These are phyloP conservation scores for Schizochytrium sp. DNA, from an alignment of 108 stramenopile genomes.

Conservation along the genomic window DNA sequence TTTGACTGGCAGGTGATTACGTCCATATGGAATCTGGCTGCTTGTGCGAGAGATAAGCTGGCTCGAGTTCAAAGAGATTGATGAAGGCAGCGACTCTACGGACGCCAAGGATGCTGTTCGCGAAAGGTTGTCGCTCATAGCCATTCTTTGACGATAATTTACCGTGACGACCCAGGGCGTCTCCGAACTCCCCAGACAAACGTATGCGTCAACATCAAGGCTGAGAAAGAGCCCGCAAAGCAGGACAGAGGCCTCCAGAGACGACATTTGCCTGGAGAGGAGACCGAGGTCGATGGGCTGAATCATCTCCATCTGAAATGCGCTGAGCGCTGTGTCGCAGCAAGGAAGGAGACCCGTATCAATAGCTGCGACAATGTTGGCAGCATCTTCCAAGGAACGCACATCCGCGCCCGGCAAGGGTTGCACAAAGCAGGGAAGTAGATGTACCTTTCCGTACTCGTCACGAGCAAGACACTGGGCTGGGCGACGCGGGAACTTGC, in stretches of 20 bases:
- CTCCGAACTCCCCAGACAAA: neutral
- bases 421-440: neutral
- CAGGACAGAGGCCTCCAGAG: neutral
- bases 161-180: neutral
- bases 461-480: neutral
- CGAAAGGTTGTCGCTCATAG: neutral
- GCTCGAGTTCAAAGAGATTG: too few species aligned
- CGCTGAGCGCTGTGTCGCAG: neutral
- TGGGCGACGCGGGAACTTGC: neutral
- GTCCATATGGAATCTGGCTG: too few species aligned
- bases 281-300: neutral
- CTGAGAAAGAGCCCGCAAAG: neutral
- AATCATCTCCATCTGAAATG: neutral
- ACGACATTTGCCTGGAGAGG: neutral
- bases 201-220: neutral
- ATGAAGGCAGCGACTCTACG: neutral
- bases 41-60: too few species aligned
- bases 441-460: neutral
- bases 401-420: neutral
- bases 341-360: neutral
- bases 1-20: neutral
- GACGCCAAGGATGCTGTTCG: neutral
- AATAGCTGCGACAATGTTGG: neutral
- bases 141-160: neutral
- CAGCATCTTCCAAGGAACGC: neutral